Evolutionary conservation across 768 basidiomycete genomes (phyloP).

Genomic region (Omphalotus guepiniiformis): DNA sequence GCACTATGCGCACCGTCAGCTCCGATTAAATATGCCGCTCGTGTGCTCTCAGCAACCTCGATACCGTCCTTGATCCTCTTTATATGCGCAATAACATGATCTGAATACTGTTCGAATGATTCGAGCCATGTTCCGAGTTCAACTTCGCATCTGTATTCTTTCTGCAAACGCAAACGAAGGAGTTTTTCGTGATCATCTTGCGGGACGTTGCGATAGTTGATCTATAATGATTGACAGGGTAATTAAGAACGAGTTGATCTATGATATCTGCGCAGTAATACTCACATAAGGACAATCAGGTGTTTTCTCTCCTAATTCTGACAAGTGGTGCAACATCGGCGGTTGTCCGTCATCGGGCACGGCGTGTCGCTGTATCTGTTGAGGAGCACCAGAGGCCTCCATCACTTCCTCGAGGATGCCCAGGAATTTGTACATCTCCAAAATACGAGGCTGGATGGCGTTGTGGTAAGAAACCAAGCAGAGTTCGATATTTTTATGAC

Average conservation of each 20-base stretch:
- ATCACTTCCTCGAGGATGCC: constrained; percentile 33
- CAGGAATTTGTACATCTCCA: constrained; percentile 40
- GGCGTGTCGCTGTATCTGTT: constrained; percentile 30
- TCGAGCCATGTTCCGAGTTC: constrained; percentile 43
- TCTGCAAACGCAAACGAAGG: constrained; percentile 29
- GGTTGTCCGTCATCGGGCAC: constrained; percentile 22
- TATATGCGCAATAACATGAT: constrained; percentile 33
- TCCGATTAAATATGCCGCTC: constrained; percentile 9
- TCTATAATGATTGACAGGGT: constrained; percentile 7
- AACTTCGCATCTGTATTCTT: constrained; percentile 26
- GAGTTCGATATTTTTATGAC: constrained; percentile 3
- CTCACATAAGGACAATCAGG: constrained; percentile 11
- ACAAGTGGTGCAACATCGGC: background rate
- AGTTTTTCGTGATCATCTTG: constrained; percentile 30
- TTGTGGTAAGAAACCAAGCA: background rate
- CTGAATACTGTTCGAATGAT: constrained; percentile 36
- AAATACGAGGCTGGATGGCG: constrained; percentile 33
- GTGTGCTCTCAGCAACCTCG: background rate
- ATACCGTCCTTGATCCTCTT: background rate
- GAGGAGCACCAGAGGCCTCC: constrained; percentile 21
- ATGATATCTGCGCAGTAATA: background rate
- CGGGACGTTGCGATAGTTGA: constrained; percentile 12
- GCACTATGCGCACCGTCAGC: constrained; percentile 14
- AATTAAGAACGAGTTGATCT: constrained; percentile 1
- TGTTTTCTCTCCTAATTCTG: constrained; percentile 1